These are phyloP conservation scores for Suhomyces guaymorum DNA, from an alignment of 1,139 yeast genomes.

Conservation along the genomic window DNA sequence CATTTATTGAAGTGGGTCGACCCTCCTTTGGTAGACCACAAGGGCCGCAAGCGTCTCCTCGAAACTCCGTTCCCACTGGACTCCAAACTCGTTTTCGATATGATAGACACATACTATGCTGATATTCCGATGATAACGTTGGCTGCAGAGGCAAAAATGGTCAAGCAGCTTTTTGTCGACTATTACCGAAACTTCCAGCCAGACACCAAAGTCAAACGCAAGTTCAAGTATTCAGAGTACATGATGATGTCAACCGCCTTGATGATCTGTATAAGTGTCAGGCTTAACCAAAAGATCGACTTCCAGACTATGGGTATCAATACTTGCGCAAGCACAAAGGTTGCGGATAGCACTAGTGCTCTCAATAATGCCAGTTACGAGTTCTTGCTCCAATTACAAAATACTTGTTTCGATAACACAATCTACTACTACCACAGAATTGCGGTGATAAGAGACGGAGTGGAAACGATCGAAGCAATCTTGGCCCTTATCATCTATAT, in stretches of 20 bases:
- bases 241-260: constrained; percentile 36
- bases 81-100: constrained; percentile 22
- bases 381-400: constrained; percentile 21
- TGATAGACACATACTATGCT: constrained; percentile 24
- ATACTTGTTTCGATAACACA: constrained; percentile 34
- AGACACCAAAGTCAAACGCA: constrained; percentile 9
- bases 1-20: constrained; percentile 36
- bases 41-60: constrained; percentile 22
- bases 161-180: constrained; percentile 16
- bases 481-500: constrained; percentile 46
- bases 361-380: neutral
- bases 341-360: constrained; percentile 1
- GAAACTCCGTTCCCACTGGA: constrained; percentile 33
- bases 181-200: constrained; percentile 18
- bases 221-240: constrained; percentile 30
- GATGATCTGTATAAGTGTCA: constrained; percentile 27
- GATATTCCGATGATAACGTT: constrained; percentile 14
- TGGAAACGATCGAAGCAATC: constrained; percentile 51
- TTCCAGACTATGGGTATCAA: neutral
- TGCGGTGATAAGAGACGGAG: constrained; percentile 51
- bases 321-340: neutral
- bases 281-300: constrained; percentile 18
- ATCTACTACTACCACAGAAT: constrained; percentile 51
- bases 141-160: constrained; percentile 12
- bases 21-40: constrained; percentile 29